Base-by-base conservation (phyloP, 2,329 filamentous ascomycete genomes). In the Aspergillus flavus region DNA sequence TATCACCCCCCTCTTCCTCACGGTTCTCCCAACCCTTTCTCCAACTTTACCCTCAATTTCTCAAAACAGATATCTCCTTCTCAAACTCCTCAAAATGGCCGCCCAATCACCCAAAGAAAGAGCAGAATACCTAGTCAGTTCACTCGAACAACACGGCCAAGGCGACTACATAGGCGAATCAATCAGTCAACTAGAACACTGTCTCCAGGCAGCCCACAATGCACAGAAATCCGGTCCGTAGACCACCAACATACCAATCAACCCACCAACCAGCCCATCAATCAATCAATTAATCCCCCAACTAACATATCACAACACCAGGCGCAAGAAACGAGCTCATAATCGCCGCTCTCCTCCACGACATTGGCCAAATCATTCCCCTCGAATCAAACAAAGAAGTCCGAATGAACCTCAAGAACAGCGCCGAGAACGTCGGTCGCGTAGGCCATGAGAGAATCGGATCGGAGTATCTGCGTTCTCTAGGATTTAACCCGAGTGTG, bases 311-410 rank as follows among this genome's bases (percentile, higher is more conserved):
- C 34, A 46, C 23, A 16, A 2, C 21, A 3, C 43, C 36, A 74
- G 72, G 66, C 16, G 68, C 69, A 11, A 58, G 61, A 7, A 64
- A 66, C 12, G 66, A 73, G 7, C 73, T 75, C 3, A 65, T 80
- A 4, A 69, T 79, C 28, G 79, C 78, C 0, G 76, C 79, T 9
- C 67, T 81, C 11, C 71, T 81, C 6, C 80, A 81, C 63, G 80
- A 82, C 58, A 76, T 81, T 55, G 79, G 79, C 19, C 78, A 80
- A 30, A 78, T 81, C 61, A 74, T 81, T 16, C 79, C 79, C 3
- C 50, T 78, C 1, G 67, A 71, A 62, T 69, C 62, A 30, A 73
- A 64, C 26, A 73, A 67, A 32, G 76, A 72, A 60, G 65, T 66
- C 9, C 66, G 72, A 3, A 73, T 74, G 72, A 68, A 71, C 26